phyloP scores from a whole-genome alignment of 2,329 filamentous ascomycete species.

The Fusarium tanahbumbuense region DNA sequence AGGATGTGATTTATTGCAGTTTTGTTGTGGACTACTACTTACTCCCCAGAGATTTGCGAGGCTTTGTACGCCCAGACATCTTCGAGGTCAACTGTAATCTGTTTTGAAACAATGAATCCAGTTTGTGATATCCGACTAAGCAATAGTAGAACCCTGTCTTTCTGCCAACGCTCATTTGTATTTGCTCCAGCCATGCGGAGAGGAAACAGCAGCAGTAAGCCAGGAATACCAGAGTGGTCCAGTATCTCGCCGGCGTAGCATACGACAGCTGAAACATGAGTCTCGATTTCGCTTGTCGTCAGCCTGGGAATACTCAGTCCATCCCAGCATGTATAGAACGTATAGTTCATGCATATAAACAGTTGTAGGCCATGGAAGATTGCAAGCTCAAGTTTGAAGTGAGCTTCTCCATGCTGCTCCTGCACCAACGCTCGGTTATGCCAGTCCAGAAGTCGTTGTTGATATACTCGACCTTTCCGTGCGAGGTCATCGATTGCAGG shows the following conservation, averaged over 20 bases:
- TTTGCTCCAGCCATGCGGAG: conserved; percentile 41
- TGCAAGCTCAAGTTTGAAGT: conserved; percentile 15
- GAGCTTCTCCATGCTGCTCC: background rate
- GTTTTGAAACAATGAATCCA: conserved; percentile 43
- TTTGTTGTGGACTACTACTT: no score
- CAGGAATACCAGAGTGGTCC: conserved; percentile 26
- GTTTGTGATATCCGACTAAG: conserved; percentile 29
- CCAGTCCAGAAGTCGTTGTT: conserved; percentile 8
- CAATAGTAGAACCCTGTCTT: background rate
- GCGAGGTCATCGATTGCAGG: conserved; percentile 11
- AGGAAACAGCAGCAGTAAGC: conserved; percentile 39
- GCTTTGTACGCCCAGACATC: conserved; percentile 36
- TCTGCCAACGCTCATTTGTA: background rate
- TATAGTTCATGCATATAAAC: conserved; percentile 43
- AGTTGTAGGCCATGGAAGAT: conserved; percentile 36
- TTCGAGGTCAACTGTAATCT: conserved; percentile 37
- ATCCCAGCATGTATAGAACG: conserved; percentile 40
- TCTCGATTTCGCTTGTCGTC: background rate
- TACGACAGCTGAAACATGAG: conserved; percentile 10
- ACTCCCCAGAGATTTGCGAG: background rate
- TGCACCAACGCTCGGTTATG: accelerated
- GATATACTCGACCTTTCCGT: conserved; percentile 13
- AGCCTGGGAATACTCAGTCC: conserved; percentile 17
- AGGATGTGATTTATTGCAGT: accelerated
- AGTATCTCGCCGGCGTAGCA: conserved; percentile 1